Evolutionary conservation across 345 rosid species (phyloP).

Genomic region (Cardamine occulta): DNA sequence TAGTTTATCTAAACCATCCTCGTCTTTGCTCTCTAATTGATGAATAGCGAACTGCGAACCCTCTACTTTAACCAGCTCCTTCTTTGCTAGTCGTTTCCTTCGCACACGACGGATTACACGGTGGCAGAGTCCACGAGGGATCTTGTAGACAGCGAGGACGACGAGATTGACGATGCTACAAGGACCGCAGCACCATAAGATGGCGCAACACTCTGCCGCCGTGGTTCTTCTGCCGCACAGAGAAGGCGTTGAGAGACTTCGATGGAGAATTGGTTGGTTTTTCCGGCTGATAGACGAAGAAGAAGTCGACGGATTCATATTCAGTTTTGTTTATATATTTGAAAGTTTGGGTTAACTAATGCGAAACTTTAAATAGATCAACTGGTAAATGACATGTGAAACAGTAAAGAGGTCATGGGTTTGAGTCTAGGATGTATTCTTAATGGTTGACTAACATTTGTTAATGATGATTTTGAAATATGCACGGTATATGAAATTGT

Average conservation of each 20-base stretch:
- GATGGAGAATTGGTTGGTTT: slow-evolving; percentile 14
- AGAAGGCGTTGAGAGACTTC: slow-evolving; percentile 16
- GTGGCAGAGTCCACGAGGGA: slow-evolving; percentile 59
- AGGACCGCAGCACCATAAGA: slow-evolving; percentile 68
- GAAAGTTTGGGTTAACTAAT: no score
- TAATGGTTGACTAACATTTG: no score
- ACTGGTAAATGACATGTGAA: no score
- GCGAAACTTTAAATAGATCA: no score
- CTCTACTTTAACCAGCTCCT: slow-evolving; percentile 35
- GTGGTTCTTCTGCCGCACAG: slow-evolving; percentile 26
- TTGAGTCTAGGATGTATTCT: no score
- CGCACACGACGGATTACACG: slow-evolving; percentile 43
- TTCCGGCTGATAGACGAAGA: background rate
- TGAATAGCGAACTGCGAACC: slow-evolving; percentile 42
- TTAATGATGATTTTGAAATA: no score
- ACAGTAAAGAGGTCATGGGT: no score
- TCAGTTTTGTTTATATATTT: no score
- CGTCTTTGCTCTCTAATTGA: slow-evolving; percentile 29
- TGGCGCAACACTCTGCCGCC: slow-evolving; percentile 50
- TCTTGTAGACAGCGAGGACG: slow-evolving; percentile 55
- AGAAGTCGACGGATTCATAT: slow-evolving; percentile 27
- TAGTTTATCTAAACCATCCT: background rate
- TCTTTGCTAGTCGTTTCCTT: slow-evolving; percentile 33
- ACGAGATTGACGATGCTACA: no score
- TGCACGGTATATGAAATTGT: no score